Percentiles rank a stretch among this genome's conserved stretches.
These are phyloP conservation scores for Scleroderma bovista DNA, from an alignment of 768 basidiomycete genomes.

Conservation along the genomic window DNA sequence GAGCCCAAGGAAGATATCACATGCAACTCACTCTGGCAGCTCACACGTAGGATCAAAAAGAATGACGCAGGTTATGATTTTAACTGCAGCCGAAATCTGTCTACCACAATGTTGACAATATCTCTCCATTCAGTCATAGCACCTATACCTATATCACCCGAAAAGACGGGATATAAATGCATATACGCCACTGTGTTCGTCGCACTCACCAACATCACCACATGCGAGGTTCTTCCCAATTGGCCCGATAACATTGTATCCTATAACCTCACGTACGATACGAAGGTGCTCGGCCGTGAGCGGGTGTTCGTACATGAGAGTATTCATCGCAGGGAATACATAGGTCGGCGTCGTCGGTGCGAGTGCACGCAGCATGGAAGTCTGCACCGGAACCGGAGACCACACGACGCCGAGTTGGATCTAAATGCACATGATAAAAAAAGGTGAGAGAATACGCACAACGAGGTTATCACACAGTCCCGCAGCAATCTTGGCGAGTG, in stretches of 20 bases:
- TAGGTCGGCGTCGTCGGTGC: conserved; percentile 82
- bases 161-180: not conserved
- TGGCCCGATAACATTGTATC: conserved; percentile 80
- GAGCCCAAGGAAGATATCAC: no score
- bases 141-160: conserved; percentile 60
- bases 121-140: conserved; percentile 98
- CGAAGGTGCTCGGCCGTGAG: conserved; percentile 82
- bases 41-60: no score
- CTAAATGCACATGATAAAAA: not conserved
- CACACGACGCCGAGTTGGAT: not conserved
- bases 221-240: conserved; percentile 87
- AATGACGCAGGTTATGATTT: conserved; percentile 2
- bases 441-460: conserved; percentile 37
- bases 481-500: conserved; percentile 84
- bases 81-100: conserved; percentile 36
- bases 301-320: conserved; percentile 94
- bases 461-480: conserved; percentile 89
- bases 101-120: conserved; percentile 69
- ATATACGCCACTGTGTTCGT: not conserved
- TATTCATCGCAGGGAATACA: conserved; percentile 98
- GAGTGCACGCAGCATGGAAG: conserved; percentile 78
- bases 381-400: conserved; percentile 36
- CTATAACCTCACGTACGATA: conserved; percentile 65
- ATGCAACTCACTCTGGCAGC: no score
- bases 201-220: conserved; percentile 74